Evolutionary conservation across 1,284 basidiomycete species (phyloP).

Genomic region (Mixia osmundae): DNA sequence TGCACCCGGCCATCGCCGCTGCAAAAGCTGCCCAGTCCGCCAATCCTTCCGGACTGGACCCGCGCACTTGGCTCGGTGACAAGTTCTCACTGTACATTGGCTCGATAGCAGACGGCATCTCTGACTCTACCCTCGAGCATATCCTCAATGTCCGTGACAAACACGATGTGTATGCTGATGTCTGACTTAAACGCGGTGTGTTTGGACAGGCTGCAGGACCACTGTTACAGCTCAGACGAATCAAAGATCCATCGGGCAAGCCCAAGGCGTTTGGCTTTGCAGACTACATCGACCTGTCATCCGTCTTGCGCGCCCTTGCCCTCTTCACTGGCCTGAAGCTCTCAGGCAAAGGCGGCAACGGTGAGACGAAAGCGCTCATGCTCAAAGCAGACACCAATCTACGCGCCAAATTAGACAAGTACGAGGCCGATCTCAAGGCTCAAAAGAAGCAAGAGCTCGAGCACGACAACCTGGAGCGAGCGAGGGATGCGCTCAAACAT

Average conservation of each 20-base stretch:
- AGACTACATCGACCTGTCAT: slow-evolving; percentile 19
- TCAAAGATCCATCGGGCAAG: slow-evolving; percentile 12
- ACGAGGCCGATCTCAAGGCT: too few relatives aligned
- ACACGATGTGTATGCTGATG: not conserved
- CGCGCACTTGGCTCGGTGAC: too few relatives aligned
- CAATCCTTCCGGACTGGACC: too few relatives aligned
- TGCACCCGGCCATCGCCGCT: too few relatives aligned
- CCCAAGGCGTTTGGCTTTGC: slow-evolving; percentile 19
- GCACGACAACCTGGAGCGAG: slow-evolving; percentile 10
- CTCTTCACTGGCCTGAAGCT: slow-evolving; percentile 16
- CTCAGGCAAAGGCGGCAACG: slow-evolving; percentile 11
- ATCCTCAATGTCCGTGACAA: slow-evolving; percentile 15
- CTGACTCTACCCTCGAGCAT: slow-evolving; percentile 17
- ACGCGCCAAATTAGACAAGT: slow-evolving; percentile 16
- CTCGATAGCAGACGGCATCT: slow-evolving; percentile 17
- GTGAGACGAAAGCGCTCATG: slow-evolving; percentile 11
- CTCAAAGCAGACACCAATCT: slow-evolving; percentile 21
- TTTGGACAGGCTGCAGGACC: slow-evolving; percentile 14
- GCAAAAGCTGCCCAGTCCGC: too few relatives aligned
- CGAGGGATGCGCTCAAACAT: slow-evolving; percentile 9
- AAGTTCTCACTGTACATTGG: slow-evolving; percentile 19
- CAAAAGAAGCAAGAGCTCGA: not conserved
- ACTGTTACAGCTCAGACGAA: slow-evolving; percentile 16
- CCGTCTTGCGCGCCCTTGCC: slow-evolving; percentile 19
- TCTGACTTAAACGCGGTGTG: not conserved